These are phyloP conservation scores for Aspergillus felis DNA, from an alignment of 2,329 filamentous ascomycete genomes.

Conservation along the genomic window DNA sequence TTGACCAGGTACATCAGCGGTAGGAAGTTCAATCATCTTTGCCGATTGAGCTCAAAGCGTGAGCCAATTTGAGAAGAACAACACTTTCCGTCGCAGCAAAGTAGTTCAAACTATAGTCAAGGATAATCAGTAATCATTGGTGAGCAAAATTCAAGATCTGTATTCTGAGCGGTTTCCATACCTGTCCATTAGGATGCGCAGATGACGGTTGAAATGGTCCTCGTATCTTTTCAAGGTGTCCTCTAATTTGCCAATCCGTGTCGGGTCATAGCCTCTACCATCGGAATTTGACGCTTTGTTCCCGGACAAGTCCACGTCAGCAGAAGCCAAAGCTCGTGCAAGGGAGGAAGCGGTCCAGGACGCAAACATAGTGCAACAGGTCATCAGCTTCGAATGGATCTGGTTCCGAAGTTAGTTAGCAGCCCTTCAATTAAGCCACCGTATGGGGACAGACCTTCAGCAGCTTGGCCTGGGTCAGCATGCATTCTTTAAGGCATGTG, in stretches of 20 bases:
- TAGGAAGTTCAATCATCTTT: conserved; percentile 36
- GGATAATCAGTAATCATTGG: not conserved
- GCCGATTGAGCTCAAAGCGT: conserved; percentile 39
- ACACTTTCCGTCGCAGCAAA: conserved; percentile 97
- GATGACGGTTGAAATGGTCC: conserved; percentile 82
- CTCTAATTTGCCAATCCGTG: conserved; percentile 69
- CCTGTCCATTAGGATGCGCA: conserved; percentile 91
- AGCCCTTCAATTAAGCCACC: not conserved
- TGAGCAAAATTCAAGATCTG: not conserved
- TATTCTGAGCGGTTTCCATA: conserved; percentile 20
- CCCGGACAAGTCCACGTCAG: conserved; percentile 68
- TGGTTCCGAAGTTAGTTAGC: conserved; percentile 36
- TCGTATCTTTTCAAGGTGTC: conserved; percentile 91
- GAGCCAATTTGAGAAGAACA: conserved; percentile 72
- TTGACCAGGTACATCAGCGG: not conserved
- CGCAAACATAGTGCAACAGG: conserved; percentile 91
- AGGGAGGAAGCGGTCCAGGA: conserved; percentile 78
- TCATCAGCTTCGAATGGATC: conserved; percentile 97
- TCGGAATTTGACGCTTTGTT: conserved; percentile 26
- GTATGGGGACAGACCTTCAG: conserved; percentile 62
- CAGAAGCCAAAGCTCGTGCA: conserved; percentile 75
- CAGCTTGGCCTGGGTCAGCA: conserved; percentile 95
- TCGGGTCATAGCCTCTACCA: conserved; percentile 52
- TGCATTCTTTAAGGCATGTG: conserved; percentile 97
- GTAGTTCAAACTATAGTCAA: conserved; percentile 64